Base-by-base conservation (phyloP, 2,329 filamentous ascomycete species). In the Cladophialophora immunda region DNA sequence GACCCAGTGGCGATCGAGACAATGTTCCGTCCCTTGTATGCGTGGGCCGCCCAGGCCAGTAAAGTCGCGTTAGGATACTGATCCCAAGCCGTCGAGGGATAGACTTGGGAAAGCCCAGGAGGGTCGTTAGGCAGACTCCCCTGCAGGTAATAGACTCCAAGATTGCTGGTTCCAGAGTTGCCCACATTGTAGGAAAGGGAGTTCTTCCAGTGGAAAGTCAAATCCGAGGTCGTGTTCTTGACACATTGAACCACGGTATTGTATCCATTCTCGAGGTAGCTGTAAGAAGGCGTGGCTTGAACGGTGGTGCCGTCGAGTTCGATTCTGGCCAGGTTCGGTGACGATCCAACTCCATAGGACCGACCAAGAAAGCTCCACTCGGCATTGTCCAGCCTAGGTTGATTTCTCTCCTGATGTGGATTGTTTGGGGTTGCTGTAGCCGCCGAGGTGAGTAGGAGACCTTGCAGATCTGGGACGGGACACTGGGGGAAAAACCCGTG, bases 1-100 rank as follows among this genome's bases (percentile, higher is more conserved):
- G n/a, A n/a, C n/a, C n/a, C n/a, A n/a, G n/a, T n/a, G n/a, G n/a
- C n/a, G n/a, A n/a, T n/a, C n/a, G n/a, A n/a, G n/a, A n/a, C n/a
- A n/a, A n/a, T n/a, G n/a, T n/a, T n/a, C n/a, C n/a, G n/a, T n/a
- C n/a, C n/a, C n/a, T n/a, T n/a, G n/a, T n/a, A n/a, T n/a, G n/a
- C n/a, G n/a, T n/a, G n/a, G n/a, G n/a, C n/a, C n/a, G n/a, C n/a
- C n/a, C n/a, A n/a, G n/a, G n/a, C n/a, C n/a, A 54, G 50, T 3
- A 54, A 29, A 54, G n/a, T 29, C 25, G n/a, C 4, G 13, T 47
- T 4, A 27, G 50, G 25, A 25, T 54, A 6, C 5, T 22, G 3
- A 54, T 54, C 50, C 50, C 50, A 27, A 29, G n/a, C 25, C n/a
- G 50, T 54, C 22, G 25, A 22, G n/a, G 50, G 50, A 29, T 22